A percentile compares a stretch with the other conserved stretches of the same genome.
These are phyloP conservation scores for Irpex sp. DNA, from an alignment of 1,284 basidiomycete genomes.

Conservation along the genomic window DNA sequence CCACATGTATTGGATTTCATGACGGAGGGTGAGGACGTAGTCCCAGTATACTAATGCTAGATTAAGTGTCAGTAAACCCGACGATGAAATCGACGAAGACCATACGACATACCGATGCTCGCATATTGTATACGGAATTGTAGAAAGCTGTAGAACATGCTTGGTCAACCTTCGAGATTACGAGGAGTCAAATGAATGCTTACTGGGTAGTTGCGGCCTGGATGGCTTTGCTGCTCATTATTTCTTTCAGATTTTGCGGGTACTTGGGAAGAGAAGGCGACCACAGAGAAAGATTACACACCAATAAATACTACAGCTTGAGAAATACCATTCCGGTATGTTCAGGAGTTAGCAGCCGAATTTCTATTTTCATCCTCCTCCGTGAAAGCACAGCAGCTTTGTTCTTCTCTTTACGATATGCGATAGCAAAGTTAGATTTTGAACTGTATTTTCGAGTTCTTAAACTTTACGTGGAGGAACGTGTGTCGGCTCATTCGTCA, in stretches of 20 bases:
- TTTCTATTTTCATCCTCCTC: too few species aligned
- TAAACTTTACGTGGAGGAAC: background rate
- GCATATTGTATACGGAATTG: constrained; percentile 29
- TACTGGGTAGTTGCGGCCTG: background rate
- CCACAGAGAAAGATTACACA: too few species aligned
- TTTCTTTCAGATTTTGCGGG: background rate
- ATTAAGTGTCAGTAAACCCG: background rate
- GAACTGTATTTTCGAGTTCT: background rate
- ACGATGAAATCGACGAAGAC: too few species aligned
- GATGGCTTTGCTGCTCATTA: background rate
- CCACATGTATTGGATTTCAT: constrained; percentile 33
- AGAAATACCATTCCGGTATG: too few species aligned
- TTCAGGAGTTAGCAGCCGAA: too few species aligned
- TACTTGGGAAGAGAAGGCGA: too few species aligned
- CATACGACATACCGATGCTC: constrained; percentile 23
- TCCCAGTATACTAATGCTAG: background rate
- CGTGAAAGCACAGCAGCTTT: too few species aligned
- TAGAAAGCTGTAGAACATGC: constrained; percentile 18
- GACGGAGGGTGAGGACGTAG: constrained; percentile 27
- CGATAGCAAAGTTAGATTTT: too few species aligned
- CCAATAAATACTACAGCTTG: too few species aligned
- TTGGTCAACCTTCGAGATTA: background rate
- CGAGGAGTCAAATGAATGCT: background rate
- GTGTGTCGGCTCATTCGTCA: background rate
- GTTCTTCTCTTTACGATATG: too few species aligned